Conservation (phyloP, 2,329 filamentous ascomycete genomes). For the Diaporthe citrichinensis region DNA sequence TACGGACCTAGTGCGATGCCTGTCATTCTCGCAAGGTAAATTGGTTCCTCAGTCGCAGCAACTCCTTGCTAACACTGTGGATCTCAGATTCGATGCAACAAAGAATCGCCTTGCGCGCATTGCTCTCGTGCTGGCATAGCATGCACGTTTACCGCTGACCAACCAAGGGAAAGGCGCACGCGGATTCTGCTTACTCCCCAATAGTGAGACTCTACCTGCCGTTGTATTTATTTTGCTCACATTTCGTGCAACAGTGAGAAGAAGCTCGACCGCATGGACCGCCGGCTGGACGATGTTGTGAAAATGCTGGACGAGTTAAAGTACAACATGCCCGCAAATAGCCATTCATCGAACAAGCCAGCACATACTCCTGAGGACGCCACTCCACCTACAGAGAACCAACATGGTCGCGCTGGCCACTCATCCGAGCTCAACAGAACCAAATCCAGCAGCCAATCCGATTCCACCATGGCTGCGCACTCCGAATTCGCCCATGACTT, state of each 20-base stretch:
- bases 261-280: slow-evolving; percentile 1
- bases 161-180: neutral
- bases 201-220: neutral
- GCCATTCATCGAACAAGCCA: neutral
- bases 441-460: neutral
- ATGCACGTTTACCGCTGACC: slow-evolving; percentile 2
- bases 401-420: neutral
- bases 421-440: neutral
- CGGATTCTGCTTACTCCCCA: slow-evolving; percentile 1
- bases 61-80: neutral
- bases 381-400: neutral
- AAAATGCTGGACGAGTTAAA: slow-evolving; percentile 6
- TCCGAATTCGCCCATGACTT: slow-evolving; percentile 2
- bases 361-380: neutral
- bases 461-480: neutral
- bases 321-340: neutral
- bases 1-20: neutral
- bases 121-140: neutral
- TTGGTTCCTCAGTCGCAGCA: neutral
- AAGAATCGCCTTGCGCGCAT: slow-evolving; percentile 7
- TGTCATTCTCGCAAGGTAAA: neutral
- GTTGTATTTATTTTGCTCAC: neutral
- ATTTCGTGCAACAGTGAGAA: neutral
- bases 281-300: neutral
- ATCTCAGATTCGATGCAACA: slow-evolving; percentile 7